phyloP scores from a whole-genome alignment of 73 alveolate species.

The Paramecium octaurelia region DNA sequence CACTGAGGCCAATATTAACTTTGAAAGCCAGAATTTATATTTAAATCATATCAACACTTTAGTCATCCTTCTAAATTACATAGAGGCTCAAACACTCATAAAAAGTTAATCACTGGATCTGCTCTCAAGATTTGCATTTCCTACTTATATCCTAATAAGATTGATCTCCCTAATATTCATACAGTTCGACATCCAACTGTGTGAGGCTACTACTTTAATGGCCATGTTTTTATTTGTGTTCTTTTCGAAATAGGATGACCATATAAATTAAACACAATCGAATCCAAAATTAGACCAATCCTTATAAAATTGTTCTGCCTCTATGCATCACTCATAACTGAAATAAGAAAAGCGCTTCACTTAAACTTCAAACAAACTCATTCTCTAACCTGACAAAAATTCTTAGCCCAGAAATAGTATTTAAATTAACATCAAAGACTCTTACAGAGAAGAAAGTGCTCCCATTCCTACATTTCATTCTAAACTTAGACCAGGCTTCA shows the following conservation, averaged over 20 bases:
- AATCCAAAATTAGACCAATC: background rate
- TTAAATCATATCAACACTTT: background rate
- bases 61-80: background rate
- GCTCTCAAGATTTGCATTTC: background rate
- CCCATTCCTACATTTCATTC: slow-evolving; percentile 12
- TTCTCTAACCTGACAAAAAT: background rate
- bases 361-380: background rate
- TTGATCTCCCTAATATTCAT: background rate
- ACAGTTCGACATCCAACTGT: background rate
- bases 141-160: background rate
- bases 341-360: background rate
- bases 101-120: background rate
- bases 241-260: background rate
- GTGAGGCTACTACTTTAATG: background rate
- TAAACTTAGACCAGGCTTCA: background rate
- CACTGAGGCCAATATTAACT: background rate
- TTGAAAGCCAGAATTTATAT: background rate
- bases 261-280: background rate
- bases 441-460: background rate
- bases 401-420: background rate
- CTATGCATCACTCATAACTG: background rate
- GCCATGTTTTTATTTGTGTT: background rate
- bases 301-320: background rate
- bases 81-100: background rate
- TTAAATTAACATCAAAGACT: background rate